Evolutionary conservation across 805 yeast species (phyloP).

Genomic region (Candida gorgasii): DNA sequence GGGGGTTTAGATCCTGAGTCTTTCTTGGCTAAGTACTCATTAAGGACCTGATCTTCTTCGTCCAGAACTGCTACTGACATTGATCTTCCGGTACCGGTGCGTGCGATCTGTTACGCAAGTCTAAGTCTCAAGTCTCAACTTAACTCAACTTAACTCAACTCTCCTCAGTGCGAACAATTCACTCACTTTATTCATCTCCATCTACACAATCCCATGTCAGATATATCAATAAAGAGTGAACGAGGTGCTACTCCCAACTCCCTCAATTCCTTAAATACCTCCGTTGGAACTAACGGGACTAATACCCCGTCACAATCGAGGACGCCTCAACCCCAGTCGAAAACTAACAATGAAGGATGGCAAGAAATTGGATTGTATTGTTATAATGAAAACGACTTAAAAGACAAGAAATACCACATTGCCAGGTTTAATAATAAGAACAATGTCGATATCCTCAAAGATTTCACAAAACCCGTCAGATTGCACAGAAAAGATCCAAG

Average conservation of each 20-base stretch:
- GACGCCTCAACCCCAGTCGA: slow-evolving; percentile 20
- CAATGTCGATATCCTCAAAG: slow-evolving; percentile 66
- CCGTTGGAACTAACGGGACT: background rate
- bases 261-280: background rate
- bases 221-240: slow-evolving; percentile 4
- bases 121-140: no score
- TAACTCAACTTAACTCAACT: no score
- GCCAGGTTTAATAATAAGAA: slow-evolving; percentile 75
- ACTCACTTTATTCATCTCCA: no score
- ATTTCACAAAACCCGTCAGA: slow-evolving; percentile 81
- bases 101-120: no score
- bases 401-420: slow-evolving; percentile 74
- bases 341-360: slow-evolving; percentile 31
- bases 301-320: slow-evolving; percentile 4
- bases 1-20: slow-evolving; percentile 10
- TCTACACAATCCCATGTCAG: no score
- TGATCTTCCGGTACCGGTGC: slow-evolving; percentile 4
- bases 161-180: no score
- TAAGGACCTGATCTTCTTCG: slow-evolving; percentile 26
- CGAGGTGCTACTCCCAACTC: background rate
- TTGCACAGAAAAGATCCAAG: slow-evolving; percentile 93
- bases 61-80: slow-evolving; percentile 30
- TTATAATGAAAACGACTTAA: slow-evolving; percentile 69
- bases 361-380: slow-evolving; percentile 66
- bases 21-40: slow-evolving; percentile 5